Base-by-base conservation (phyloP, 495 filamentous ascomycete species). In the Chaetomium tenue region DNA sequence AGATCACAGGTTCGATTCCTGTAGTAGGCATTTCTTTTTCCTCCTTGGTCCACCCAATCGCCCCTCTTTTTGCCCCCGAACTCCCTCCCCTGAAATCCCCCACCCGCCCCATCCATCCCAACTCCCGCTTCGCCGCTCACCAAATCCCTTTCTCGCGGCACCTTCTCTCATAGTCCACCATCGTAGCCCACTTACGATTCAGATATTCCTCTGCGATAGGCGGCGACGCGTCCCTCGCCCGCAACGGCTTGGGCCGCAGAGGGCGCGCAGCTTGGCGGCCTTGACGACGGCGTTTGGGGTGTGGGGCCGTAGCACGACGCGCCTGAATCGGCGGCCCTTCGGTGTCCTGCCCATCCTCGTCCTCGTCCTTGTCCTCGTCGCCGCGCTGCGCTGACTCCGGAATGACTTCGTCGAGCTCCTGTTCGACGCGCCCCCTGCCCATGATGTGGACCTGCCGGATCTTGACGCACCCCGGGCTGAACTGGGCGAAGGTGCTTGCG, bases 1-100 rank as follows among this genome's bases (percentile, higher is more conserved):
- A 71, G 70, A 71, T 71, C 70, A 70, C 70, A 67, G 70, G 70
- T 71, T 71, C 70, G 64, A 71, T 69, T 71, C 70, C 70, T 65
- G 69, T 70, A 69, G 63, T 63, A 69, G 70, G 70, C 67, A 71
- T 53, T 37, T 16, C 37, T 63, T 66, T 66, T 66, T 62, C 40
- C 1, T 62, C 40, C 1, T 15, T 44, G 6, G 37, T n/a, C 26
- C 0, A 1, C 16, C 15, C 26, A 7, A 2, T 12, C 4, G 0
- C 15, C 55, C 9, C 26, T 33, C 20, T 25, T 33, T 50, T 60
- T 50, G 9, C 42, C 40, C 22, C 23, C 12, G 40, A n/a, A 26
- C 16, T n/a, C 12, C 5, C n/a, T n/a, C n/a, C n/a, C n/a, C n/a
- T n/a, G n/a, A n/a, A n/a, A n/a, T n/a, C n/a, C 13, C 3, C 22